Percentiles rank a stretch among this genome's conserved stretches.
These are phyloP conservation scores for Corymbia citriodora DNA, from an alignment of 441 rosid species.

Conservation along the genomic window DNA sequence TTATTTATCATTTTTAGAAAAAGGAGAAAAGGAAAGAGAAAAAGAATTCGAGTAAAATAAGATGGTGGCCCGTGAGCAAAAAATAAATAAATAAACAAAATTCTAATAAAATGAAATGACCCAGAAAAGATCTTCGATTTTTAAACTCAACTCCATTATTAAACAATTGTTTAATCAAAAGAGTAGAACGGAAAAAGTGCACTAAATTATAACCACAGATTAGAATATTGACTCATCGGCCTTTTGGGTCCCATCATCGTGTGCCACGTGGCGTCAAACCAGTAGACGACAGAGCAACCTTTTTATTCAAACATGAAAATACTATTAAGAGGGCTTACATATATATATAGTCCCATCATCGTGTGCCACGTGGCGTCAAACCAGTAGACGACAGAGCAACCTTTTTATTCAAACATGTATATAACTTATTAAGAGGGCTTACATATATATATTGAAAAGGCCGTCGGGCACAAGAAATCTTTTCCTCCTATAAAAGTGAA, in stretches of 20 bases:
- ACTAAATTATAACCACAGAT: neutral
- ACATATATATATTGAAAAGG: neutral
- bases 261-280: neutral
- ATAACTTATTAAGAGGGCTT: neutral
- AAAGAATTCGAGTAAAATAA: neutral
- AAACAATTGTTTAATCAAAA: neutral
- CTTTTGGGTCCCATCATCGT: neutral
- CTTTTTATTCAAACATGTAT: neutral
- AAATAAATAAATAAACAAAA: no score
- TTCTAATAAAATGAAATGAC: neutral
- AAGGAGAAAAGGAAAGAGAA: neutral
- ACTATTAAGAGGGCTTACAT: neutral
- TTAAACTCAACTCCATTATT: neutral
- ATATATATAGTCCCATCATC: neutral
- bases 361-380: neutral
- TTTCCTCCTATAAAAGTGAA: no score
- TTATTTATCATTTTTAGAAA: no score
- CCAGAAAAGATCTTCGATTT: neutral
- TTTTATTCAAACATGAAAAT: neutral
- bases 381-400: neutral
- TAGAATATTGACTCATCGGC: neutral
- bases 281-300: neutral
- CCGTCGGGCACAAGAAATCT: no score
- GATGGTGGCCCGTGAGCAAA: neutral
- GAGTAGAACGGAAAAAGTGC: neutral